phyloP scores from a whole-genome alignment of 805 yeast species.

The Ogataea glucozyma region DNA sequence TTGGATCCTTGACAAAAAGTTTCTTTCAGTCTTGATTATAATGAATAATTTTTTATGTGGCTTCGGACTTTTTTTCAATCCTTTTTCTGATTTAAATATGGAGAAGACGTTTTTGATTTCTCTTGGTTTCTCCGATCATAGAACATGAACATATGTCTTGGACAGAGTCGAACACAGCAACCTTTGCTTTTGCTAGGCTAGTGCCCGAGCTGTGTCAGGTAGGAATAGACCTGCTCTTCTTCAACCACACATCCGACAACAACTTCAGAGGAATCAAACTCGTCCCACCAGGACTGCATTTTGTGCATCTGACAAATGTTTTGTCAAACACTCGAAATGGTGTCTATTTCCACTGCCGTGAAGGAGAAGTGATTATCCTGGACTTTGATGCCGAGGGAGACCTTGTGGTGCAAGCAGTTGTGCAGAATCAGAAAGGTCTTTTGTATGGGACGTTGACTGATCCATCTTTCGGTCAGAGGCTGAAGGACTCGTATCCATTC shows the following conservation, averaged over 20 bases:
- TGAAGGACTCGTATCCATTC: conserved; percentile 15
- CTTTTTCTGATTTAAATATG: too few species aligned
- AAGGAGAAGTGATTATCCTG: conserved; percentile 24
- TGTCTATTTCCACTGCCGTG: conserved; percentile 36
- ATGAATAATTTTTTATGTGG: too few species aligned
- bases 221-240: conserved; percentile 31
- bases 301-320: conserved; percentile 51
- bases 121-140: not conserved
- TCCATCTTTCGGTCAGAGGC: conserved; percentile 1
- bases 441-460: conserved; percentile 5
- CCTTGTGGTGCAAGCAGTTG: conserved; percentile 11
- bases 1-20: too few species aligned
- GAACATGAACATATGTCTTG: conserved; percentile 6
- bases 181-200: conserved; percentile 13
- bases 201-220: conserved; percentile 19
- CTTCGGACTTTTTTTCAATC: not conserved
- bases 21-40: not conserved
- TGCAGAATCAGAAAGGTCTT: conserved; percentile 7
- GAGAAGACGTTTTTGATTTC: too few species aligned
- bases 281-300: conserved; percentile 53
- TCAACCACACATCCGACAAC: conserved; percentile 12
- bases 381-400: conserved; percentile 34
- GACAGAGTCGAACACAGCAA: conserved; percentile 13
- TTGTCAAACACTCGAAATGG: conserved; percentile 43
- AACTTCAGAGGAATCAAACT: conserved; percentile 48